Evolutionary conservation across 345 rosid species (phyloP), one percentile per base, ranked within the genome.

Genomic region (Hypericum perforatum): DNA sequence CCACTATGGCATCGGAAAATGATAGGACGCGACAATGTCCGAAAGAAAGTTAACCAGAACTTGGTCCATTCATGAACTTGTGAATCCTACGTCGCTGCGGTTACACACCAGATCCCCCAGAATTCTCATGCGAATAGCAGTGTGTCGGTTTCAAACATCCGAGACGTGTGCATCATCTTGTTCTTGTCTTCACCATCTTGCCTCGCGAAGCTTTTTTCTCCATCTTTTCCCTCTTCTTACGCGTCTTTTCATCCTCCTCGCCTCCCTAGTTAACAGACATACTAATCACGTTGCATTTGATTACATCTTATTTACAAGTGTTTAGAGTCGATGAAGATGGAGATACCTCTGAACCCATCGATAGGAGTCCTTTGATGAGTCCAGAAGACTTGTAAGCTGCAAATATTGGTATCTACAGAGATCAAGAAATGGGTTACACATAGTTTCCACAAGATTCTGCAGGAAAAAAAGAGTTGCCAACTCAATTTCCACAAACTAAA

Each of bases 151-250:
- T 45, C 48, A 42, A 42, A n/a, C 9, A 8, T 9, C 9, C 12
- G 8, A 46, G 10, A 50, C 1, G 9, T 41, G 57, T 1, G 4
- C 14, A 48, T 46, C 59, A 89, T 57, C 81, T 72, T 43, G 64
- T 58, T 70, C 89, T 86, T 56, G 82, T 76, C 81, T 67, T 84
- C 38, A 78, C 70, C 51, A 72, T 71, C 77, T 78, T 89, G 60
- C 67, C 71, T 61, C 84, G 73, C 4, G 94, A 80, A 53, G 86
- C 81, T 60, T 78, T 80, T 72, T 65, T 90, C 85, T 90, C 97
- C 86, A 90, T 74, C 79, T 82, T 90, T 71, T 86, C 94, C 59
- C 94, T 78, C 74, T 86, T 84, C 64, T 84, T 84, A 53, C 94
- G 88, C 29, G 82, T 74, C 68, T 90, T 90, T 52, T 86, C 95